phyloP scores from a whole-genome alignment of 208 protist genomes.

The Lotmaria passim region DNA sequence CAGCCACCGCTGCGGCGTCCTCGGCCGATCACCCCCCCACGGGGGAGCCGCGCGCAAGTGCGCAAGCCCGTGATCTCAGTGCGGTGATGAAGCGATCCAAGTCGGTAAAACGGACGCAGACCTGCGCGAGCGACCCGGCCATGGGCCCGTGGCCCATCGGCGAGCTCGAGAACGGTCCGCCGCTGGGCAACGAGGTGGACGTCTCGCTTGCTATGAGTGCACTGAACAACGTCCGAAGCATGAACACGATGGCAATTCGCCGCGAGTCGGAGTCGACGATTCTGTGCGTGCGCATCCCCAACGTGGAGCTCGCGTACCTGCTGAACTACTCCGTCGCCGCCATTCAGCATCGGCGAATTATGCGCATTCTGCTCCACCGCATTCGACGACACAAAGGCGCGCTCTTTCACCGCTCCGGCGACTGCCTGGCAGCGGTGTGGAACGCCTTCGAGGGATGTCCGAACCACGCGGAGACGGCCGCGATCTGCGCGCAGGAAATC shows the following conservation, averaged over 20 bases:
- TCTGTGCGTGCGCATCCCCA: constrained; percentile 62
- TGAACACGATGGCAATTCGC: constrained; percentile 60
- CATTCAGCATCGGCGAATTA: constrained; percentile 74
- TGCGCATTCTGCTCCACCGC: constrained; percentile 70
- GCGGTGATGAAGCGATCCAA: not conserved
- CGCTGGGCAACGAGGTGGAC: not conserved
- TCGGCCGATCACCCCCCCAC: too few relatives aligned
- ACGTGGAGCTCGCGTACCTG: constrained; percentile 70
- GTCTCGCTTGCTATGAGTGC: not conserved
- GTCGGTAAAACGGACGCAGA: constrained; percentile 2
- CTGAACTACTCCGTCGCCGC: constrained; percentile 63
- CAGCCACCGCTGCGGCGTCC: too few relatives aligned
- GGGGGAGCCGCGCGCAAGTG: too few relatives aligned
- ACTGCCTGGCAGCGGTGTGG: constrained; percentile 77
- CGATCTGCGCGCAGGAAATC: constrained; percentile 75
- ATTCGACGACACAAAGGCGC: constrained; percentile 77
- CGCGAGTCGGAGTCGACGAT: constrained; percentile 67
- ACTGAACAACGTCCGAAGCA: constrained; percentile 1
- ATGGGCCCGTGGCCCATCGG: not conserved
- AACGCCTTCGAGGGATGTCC: constrained; percentile 85
- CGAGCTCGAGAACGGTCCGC: not conserved
- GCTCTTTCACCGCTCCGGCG: constrained; percentile 76
- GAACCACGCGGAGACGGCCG: constrained; percentile 74
- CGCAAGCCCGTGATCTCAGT: not conserved
- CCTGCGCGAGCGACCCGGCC: not conserved